Evolutionary conservation across 1,284 basidiomycete genomes (phyloP), one percentile per base, ranked within the genome.

Genomic region (Naganishia cerealis): DNA sequence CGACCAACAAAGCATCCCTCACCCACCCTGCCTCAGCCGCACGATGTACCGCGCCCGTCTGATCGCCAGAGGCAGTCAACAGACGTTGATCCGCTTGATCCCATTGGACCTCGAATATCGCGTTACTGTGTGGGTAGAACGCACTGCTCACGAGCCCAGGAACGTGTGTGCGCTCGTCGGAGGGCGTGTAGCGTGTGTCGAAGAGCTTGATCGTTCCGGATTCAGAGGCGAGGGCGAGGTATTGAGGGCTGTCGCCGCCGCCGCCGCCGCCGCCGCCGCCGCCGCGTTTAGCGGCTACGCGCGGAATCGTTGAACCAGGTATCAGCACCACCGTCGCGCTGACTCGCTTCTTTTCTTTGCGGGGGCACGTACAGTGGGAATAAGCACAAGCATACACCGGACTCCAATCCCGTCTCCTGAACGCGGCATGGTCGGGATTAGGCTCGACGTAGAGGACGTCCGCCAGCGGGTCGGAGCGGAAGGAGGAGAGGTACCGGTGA

Each of bases 51-150:
- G 72, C 72, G 0, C 59, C 65, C 3, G 74, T 74, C 55, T 78
- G 78, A 58, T 80, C 80, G 0, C 79, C 81, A 9, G 77, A 79
- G 2, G 77, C 74, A 5, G 80, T 68, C 57, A 80, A 79, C 6
- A 82, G 57, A 3, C 70, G 71, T 0, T 70, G 83, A 70, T 91
- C 88, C 48, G 85, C 83, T 0, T 83, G 75, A 0, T 90, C 89
- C 90, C 90, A 94, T 36, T 84, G 81, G 15, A 90, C 81, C 69
- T 87, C 90, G 87, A 91, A 93, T 61, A 93, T 84, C 55, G 90
- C 87, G 78, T 92, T 91, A 62, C 83, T 81, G 78, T 92, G 91
- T n/a, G 88, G 62, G 88, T 55, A 59, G 10, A 56, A 24, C 29
- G 38, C 42, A 40, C 38, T 33, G 18, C 8, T 36, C 1, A 18